Evolutionary conservation across 2,329 filamentous ascomycete genomes (phyloP).

Genomic region (Colletotrichum sp.): DNA sequence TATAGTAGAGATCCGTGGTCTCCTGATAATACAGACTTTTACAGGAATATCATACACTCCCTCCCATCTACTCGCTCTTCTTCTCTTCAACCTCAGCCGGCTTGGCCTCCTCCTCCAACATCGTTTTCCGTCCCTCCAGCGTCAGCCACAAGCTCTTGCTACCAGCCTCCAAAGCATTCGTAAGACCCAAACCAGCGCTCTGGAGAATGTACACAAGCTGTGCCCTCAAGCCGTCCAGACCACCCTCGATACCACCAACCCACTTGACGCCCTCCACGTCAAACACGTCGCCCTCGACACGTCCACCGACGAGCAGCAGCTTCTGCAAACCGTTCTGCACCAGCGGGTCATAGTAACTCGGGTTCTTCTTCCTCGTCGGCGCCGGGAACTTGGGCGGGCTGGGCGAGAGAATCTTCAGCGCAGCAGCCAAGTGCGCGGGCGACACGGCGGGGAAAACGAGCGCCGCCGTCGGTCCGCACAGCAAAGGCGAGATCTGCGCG

Average conservation of each 20-base stretch:
- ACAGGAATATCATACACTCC: slow-evolving; percentile 23
- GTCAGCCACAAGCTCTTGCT: slow-evolving; percentile 86
- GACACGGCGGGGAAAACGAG: slow-evolving; percentile 84
- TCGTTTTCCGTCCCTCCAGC: slow-evolving; percentile 79
- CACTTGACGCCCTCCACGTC: slow-evolving; percentile 72
- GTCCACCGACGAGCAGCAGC: slow-evolving; percentile 82
- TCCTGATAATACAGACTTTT: slow-evolving; percentile 18
- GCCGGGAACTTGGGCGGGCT: slow-evolving; percentile 76
- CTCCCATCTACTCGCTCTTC: slow-evolving; percentile 7
- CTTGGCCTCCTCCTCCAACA: slow-evolving; percentile 65
- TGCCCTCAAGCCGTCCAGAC: slow-evolving; percentile 78
- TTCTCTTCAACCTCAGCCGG: slow-evolving; percentile 23
- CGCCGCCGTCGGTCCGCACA: slow-evolving; percentile 82
- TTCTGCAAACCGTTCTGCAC: slow-evolving; percentile 88
- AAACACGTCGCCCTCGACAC: slow-evolving; percentile 85
- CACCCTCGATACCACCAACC: slow-evolving; percentile 79
- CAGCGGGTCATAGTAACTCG: slow-evolving; percentile 79
- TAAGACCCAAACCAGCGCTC: slow-evolving; percentile 78
- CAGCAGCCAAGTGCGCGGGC: slow-evolving; percentile 82
- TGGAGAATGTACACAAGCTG: slow-evolving; percentile 85
- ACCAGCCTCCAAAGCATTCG: slow-evolving; percentile 79
- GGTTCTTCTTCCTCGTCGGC: slow-evolving; percentile 76
- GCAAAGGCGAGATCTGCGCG: slow-evolving; percentile 72
- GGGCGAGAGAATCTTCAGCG: slow-evolving; percentile 79
- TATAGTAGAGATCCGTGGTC: slow-evolving; percentile 17